Conservation (phyloP, 2,329 filamentous ascomycete species). For the Trichoderma polysporum region DNA sequence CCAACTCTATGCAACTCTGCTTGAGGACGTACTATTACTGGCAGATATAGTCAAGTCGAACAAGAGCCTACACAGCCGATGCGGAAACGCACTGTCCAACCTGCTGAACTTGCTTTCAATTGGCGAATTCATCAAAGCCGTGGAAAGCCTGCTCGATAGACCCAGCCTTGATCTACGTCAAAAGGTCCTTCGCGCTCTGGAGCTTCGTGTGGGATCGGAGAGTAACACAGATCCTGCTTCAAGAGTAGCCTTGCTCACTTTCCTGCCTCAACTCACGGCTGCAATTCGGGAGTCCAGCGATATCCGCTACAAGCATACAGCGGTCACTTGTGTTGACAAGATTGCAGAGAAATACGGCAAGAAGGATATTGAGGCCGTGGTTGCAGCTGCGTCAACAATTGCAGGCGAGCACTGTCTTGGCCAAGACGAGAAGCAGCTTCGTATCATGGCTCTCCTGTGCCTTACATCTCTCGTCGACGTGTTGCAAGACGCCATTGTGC, state of each 20-base stretch:
- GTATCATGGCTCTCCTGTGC: conserved; percentile 82
- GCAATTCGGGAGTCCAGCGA: conserved; percentile 74
- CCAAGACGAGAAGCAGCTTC: conserved; percentile 68
- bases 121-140: conserved; percentile 82
- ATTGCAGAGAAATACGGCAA: conserved; percentile 95
- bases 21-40: conserved; percentile 65
- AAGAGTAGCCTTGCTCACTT: conserved; percentile 69
- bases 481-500: conserved; percentile 80
- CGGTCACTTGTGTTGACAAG: conserved; percentile 86
- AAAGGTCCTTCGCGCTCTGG: conserved; percentile 78
- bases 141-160: conserved; percentile 76
- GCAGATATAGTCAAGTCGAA: conserved; percentile 62
- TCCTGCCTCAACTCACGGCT: conserved; percentile 74
- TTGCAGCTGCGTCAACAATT: conserved; percentile 73
- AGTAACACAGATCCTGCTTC: conserved; percentile 67
- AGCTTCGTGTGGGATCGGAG: conserved; percentile 73
- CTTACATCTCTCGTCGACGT: conserved; percentile 88
- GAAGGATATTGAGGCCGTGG: conserved; percentile 76
- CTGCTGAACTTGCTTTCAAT: conserved; percentile 84
- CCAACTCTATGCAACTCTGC: conserved; percentile 65
- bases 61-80: conserved; percentile 55
- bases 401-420: conserved; percentile 75
- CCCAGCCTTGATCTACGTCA: conserved; percentile 73
- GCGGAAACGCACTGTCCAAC: conserved; percentile 71
- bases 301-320: conserved; percentile 76